Evolutionary conservation across 1,284 basidiomycete species (phyloP).

Genomic region (Puccinia polysora): DNA sequence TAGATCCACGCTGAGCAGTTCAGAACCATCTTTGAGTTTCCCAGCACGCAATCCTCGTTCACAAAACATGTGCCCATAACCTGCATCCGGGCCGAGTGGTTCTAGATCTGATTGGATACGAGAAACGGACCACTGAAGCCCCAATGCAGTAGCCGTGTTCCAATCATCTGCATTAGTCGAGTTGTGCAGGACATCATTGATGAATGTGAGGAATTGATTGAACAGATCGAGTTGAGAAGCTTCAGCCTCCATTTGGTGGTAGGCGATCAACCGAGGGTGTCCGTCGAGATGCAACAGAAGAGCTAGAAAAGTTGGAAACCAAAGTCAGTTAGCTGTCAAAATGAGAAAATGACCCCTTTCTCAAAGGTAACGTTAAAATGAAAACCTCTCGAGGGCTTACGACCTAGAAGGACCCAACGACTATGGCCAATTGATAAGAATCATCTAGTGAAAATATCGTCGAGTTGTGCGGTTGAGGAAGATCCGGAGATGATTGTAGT

Average conservation of each 20-base stretch:
- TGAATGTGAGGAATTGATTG: constrained; percentile 19
- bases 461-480: too few relatives aligned
- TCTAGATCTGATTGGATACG: constrained; percentile 14
- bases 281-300: too few relatives aligned
- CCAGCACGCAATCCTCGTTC: constrained; percentile 36
- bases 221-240: neutral
- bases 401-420: too few relatives aligned
- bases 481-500: too few relatives aligned
- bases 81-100: constrained; percentile 24
- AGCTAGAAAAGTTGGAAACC: too few relatives aligned
- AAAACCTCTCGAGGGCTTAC: too few relatives aligned
- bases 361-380: too few relatives aligned
- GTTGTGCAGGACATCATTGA: constrained; percentile 9
- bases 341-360: too few relatives aligned
- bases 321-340: too few relatives aligned
- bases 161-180: constrained; percentile 10
- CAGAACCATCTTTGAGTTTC: neutral
- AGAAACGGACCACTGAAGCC: constrained; percentile 29
- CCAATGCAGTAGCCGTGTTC: constrained; percentile 14
- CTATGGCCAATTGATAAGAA: too few relatives aligned
- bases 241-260: constrained; percentile 17
- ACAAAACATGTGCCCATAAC: constrained; percentile 39
- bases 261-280: too few relatives aligned
- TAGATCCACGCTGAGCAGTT: neutral
- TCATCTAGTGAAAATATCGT: too few relatives aligned